Conservation (phyloP, 352 stramenopile species). For the Pythium aquatile region DNA sequence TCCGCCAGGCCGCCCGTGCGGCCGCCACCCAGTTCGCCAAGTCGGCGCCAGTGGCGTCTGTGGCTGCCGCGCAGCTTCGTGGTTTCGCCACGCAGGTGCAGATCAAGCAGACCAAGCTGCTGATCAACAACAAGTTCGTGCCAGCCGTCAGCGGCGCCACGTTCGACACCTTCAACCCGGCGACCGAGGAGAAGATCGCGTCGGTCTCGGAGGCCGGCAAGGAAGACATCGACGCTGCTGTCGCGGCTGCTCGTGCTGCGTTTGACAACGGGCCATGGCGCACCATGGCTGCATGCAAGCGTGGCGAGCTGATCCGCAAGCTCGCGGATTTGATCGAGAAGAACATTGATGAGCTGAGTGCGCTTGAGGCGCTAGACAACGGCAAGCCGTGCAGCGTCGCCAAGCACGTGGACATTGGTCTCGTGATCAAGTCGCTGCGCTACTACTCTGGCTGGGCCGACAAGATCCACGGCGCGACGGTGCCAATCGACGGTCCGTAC, state of each 20-base stretch:
- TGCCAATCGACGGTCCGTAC: slow-evolving; percentile 49
- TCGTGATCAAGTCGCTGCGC: slow-evolving; percentile 54
- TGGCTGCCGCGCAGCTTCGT: slow-evolving; percentile 16
- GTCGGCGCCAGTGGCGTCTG: slow-evolving; percentile 25
- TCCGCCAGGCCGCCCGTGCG: slow-evolving; percentile 39
- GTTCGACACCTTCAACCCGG: slow-evolving; percentile 59
- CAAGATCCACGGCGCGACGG: slow-evolving; percentile 49
- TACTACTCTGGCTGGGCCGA: slow-evolving; percentile 55
- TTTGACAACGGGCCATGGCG: slow-evolving; percentile 46
- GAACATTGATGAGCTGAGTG: slow-evolving; percentile 36
- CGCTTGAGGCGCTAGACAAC: slow-evolving; percentile 63
- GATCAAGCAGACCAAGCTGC: slow-evolving; percentile 72
- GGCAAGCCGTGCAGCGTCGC: slow-evolving; percentile 61
- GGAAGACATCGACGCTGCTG: slow-evolving; percentile 48
- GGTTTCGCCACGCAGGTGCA: slow-evolving; percentile 36
- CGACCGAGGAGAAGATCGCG: slow-evolving; percentile 53
- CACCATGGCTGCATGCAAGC: slow-evolving; percentile 43
- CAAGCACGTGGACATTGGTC: slow-evolving; percentile 66
- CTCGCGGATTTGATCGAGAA: slow-evolving; percentile 46
- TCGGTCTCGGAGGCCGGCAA: slow-evolving; percentile 40
- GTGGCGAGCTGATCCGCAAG: slow-evolving; percentile 47
- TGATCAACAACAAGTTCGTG: slow-evolving; percentile 89
- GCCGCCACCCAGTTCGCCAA: slow-evolving; percentile 25
- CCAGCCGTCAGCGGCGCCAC: slow-evolving; percentile 57
- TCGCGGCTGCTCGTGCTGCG: slow-evolving; percentile 42